These are phyloP conservation scores for Parathielavia hyrcaniae DNA, from an alignment of 495 filamentous ascomycete species.

Conservation along the genomic window DNA sequence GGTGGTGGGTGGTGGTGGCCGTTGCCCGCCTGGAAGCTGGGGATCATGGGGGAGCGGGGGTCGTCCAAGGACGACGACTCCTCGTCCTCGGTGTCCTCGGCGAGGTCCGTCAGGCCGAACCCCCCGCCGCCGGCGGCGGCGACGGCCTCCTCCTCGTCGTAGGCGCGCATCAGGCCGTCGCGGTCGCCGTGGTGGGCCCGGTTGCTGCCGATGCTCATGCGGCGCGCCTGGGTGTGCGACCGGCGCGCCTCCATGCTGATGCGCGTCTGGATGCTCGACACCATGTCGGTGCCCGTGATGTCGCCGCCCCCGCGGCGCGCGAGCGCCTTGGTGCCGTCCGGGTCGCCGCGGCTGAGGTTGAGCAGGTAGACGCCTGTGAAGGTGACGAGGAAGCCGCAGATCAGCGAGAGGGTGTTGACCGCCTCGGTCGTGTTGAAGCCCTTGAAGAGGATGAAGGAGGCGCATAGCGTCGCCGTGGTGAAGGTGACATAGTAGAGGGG, in stretches of 20 bases:
- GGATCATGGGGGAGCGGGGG: constrained; percentile 33
- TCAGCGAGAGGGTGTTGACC: constrained; percentile 82
- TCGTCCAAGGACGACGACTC: constrained; percentile 25
- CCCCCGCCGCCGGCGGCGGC: too few species aligned
- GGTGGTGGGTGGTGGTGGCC: constrained; percentile 12
- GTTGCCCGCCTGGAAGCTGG: constrained; percentile 14
- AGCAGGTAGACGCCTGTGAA: constrained; percentile 96
- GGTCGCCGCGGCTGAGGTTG: constrained; percentile 86
- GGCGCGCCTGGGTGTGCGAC: constrained; percentile 31
- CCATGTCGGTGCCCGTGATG: constrained; percentile 81
- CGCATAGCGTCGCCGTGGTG: constrained; percentile 87
- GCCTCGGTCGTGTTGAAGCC: constrained; percentile 95
- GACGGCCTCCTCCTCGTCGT: constrained; percentile 69
- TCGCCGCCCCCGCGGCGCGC: constrained; percentile 60
- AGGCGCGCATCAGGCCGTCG: constrained; percentile 74
- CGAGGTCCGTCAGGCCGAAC: constrained; percentile 54
- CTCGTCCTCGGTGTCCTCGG: constrained; percentile 60
- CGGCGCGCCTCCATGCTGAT: constrained; percentile 86
- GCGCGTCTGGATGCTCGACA: constrained; percentile 81
- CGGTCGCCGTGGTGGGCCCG: constrained; percentile 57
- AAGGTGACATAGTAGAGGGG: constrained; percentile 99
- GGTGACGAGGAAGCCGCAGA: constrained; percentile 92
- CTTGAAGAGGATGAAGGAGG: constrained; percentile 94
- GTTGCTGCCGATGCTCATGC: constrained; percentile 54
- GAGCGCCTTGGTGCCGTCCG: constrained; percentile 65